Evolutionary conservation across 2,329 filamentous ascomycete genomes (phyloP).

Genomic region (Pseudomassariella vexata): DNA sequence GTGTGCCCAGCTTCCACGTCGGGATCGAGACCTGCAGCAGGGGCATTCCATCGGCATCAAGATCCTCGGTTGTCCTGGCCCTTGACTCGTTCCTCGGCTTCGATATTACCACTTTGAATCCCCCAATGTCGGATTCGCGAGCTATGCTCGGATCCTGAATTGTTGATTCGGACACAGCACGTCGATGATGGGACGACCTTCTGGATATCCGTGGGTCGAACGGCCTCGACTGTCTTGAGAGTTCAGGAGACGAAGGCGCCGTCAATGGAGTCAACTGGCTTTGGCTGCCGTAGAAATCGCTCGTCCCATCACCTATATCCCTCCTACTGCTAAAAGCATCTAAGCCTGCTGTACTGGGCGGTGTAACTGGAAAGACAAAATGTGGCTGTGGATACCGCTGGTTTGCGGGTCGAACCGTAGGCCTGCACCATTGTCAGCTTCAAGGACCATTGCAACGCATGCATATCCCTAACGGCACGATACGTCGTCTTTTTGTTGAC

Average conservation of each 20-base stretch:
- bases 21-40: constrained; percentile 73
- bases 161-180: constrained; percentile 73
- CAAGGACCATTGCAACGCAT: too few relatives aligned
- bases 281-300: constrained; percentile 27
- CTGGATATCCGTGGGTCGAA: constrained; percentile 6
- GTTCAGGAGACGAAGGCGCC: constrained; percentile 20
- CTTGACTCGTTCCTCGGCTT: constrained; percentile 55
- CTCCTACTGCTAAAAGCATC: constrained; percentile 34
- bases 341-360: constrained; percentile 52
- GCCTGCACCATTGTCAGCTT: constrained; percentile 36
- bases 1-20: constrained; percentile 76
- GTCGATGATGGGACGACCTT: constrained; percentile 42
- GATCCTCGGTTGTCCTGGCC: constrained; percentile 58
- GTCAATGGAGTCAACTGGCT: constrained; percentile 35
- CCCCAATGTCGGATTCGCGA: constrained; percentile 55
- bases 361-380: constrained; percentile 55
- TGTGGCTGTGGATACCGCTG: constrained; percentile 56
- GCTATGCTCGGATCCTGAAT: constrained; percentile 55
- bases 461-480: too few relatives aligned
- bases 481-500: too few relatives aligned
- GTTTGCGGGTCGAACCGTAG: constrained; percentile 54
- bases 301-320: constrained; percentile 22
- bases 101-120: constrained; percentile 76
- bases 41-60: constrained; percentile 38
- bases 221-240: constrained; percentile 6